Percentiles rank a stretch among this genome's conserved stretches.
Evolutionary conservation across 2,329 filamentous ascomycete species (phyloP).

Genomic region (Phyllosticta citriasiana): DNA sequence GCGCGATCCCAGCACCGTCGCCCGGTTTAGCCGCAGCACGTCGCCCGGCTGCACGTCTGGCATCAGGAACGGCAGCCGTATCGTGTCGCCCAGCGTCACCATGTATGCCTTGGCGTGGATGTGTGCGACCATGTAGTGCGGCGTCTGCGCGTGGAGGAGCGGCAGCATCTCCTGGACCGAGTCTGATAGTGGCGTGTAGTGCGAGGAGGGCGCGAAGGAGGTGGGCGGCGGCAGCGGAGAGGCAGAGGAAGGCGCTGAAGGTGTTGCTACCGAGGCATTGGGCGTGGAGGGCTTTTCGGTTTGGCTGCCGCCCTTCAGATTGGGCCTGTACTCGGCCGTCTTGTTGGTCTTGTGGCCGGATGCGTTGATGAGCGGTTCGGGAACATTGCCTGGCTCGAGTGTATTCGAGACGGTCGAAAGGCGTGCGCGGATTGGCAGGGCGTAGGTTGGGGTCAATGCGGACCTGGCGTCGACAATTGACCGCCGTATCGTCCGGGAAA

Average conservation of each 20-base stretch:
- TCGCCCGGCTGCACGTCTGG: conserved; percentile 57
- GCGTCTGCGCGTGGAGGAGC: conserved; percentile 59
- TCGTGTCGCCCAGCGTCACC: conserved; percentile 48
- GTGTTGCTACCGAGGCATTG: conserved; percentile 13
- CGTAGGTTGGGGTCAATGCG: conserved; percentile 41
- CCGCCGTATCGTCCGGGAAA: conserved; percentile 48
- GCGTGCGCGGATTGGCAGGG: conserved; percentile 41
- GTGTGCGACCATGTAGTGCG: conserved; percentile 70
- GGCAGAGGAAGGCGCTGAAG: conserved; percentile 17
- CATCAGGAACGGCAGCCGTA: conserved; percentile 43
- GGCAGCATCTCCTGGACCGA: conserved; percentile 56
- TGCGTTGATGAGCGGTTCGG: conserved; percentile 37
- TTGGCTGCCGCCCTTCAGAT: not conserved
- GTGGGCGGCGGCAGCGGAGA: conserved; percentile 17
- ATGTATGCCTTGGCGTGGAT: conserved; percentile 75
- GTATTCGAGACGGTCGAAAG: conserved; percentile 33
- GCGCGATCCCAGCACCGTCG: conserved; percentile 69
- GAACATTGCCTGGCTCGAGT: conserved; percentile 27
- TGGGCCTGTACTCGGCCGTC: conserved; percentile 17
- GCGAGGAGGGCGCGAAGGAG: conserved; percentile 22
- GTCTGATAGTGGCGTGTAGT: conserved; percentile 38
- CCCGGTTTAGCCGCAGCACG: conserved; percentile 77
- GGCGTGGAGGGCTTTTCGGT: conserved; percentile 12
- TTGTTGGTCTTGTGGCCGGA: conserved; percentile 27
- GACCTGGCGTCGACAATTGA: conserved; percentile 51